phyloP scores from a whole-genome alignment of 768 basidiomycete genomes.

The Tulasnella calospora region DNA sequence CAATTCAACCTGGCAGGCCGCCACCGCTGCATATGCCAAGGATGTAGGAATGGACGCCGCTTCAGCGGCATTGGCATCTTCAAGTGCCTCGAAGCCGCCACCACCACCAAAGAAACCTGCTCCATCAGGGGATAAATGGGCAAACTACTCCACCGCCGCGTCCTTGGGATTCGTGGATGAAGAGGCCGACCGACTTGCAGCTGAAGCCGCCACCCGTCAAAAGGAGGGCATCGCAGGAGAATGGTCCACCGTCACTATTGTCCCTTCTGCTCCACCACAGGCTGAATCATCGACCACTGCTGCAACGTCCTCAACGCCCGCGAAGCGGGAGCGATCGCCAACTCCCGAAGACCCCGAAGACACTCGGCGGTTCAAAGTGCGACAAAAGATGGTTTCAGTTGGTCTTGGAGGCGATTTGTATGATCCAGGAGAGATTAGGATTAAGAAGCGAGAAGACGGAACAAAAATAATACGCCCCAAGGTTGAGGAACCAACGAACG shows the following conservation, averaged over 20 bases:
- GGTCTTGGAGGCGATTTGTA: conserved; percentile 70
- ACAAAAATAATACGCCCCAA: conserved; percentile 29
- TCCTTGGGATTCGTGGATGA: conserved; percentile 77
- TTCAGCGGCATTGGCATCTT: conserved; percentile 40
- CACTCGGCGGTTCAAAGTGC: conserved; percentile 57
- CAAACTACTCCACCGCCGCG: conserved; percentile 84
- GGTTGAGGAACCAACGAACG: conserved; percentile 39
- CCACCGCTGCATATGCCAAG: conserved; percentile 70
- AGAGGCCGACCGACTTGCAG: conserved; percentile 59
- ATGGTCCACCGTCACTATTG: conserved; percentile 63
- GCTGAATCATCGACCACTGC: conserved; percentile 18
- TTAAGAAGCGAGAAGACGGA: conserved; percentile 40
- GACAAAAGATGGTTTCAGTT: conserved; percentile 53
- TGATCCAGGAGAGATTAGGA: conserved; percentile 66
- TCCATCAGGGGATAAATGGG: conserved; percentile 41
- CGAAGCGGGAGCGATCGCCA: conserved; percentile 29
- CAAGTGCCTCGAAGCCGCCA: conserved; percentile 33
- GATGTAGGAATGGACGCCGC: conserved; percentile 69
- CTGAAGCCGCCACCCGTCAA: conserved; percentile 54
- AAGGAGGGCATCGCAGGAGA: conserved; percentile 69
- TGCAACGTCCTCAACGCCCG: conserved; percentile 27
- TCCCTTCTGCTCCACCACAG: conserved; percentile 33
- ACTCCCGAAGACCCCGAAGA: conserved; percentile 48
- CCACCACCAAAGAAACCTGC: conserved; percentile 46
- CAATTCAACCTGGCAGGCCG: conserved; percentile 48